Percentiles rank a stretch among this genome's conserved stretches.
These are phyloP conservation scores for Hamigera avellanea DNA, from an alignment of 495 filamentous ascomycete species.

Conservation along the genomic window DNA sequence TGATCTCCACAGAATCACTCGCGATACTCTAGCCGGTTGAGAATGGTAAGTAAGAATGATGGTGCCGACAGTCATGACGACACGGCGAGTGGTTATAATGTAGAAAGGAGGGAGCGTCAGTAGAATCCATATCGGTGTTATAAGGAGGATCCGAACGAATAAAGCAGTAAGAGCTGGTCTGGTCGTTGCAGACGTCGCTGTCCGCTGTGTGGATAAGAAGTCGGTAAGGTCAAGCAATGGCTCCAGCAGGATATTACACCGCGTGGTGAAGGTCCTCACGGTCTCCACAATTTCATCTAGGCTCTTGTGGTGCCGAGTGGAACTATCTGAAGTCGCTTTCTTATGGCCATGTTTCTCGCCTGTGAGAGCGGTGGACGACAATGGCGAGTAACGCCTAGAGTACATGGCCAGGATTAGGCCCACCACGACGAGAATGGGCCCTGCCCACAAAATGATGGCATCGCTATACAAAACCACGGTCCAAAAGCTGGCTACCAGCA, in stretches of 20 bases:
- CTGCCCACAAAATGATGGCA: conserved; percentile 60
- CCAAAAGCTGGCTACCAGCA: conserved; percentile 80
- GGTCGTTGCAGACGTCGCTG: conserved; percentile 84
- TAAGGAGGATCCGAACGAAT: conserved; percentile 76
- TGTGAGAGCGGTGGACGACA: conserved; percentile 75
- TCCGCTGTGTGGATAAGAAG: conserved; percentile 84
- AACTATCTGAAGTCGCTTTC: conserved; percentile 40
- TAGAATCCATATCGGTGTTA: conserved; percentile 78
- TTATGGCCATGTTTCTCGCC: conserved; percentile 43
- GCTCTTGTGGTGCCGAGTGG: conserved; percentile 66
- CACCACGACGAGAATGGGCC: conserved; percentile 71
- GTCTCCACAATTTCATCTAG: conserved; percentile 95
- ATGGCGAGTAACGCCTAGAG: conserved; percentile 72
- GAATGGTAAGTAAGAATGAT: conserved; percentile 84
- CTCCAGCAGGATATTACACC: conserved; percentile 86
- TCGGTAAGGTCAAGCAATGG: conserved; percentile 81
- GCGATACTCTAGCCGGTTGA: conserved; percentile 69
- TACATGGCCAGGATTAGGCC: conserved; percentile 87
- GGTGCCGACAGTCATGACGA: conserved; percentile 70
- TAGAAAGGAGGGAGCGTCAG: conserved; percentile 71
- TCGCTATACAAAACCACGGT: conserved; percentile 76
- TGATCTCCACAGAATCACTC: conserved; percentile 87
- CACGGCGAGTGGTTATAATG: conserved; percentile 77
- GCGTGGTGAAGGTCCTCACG: conserved; percentile 71
- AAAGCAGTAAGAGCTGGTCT: conserved; percentile 81